Evolutionary conservation across 163 green algal genomes (phyloP).

Genomic region (Botryococcus braunii): DNA sequence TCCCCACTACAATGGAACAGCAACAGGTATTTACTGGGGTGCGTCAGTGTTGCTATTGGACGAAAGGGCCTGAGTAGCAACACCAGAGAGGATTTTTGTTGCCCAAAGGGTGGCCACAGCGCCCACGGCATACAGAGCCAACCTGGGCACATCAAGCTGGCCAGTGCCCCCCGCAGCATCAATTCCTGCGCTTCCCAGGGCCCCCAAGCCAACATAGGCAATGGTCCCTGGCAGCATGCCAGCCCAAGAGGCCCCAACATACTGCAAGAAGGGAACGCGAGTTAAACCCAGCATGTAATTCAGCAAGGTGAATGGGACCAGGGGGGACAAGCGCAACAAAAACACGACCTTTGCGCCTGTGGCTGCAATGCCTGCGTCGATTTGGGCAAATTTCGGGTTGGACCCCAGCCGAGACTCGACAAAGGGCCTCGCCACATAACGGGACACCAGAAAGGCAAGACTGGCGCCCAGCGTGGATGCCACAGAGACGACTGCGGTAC

Average conservation of each 20-base stretch:
- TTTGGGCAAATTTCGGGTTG: constrained; percentile 29
- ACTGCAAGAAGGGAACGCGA: constrained; percentile 23
- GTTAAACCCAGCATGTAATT: constrained; percentile 47
- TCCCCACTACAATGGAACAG: no score
- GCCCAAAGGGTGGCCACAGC: constrained; percentile 48
- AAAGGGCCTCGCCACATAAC: constrained; percentile 42
- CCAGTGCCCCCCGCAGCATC: constrained; percentile 14
- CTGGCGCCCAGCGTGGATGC: constrained; percentile 46
- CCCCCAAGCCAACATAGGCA: constrained; percentile 64
- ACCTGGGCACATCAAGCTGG: constrained; percentile 17
- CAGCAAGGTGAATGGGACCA: constrained; percentile 41
- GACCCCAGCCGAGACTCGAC: constrained; percentile 29
- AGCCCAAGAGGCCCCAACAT: constrained; percentile 31
- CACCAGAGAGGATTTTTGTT: constrained; percentile 41
- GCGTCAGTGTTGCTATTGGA: no score
- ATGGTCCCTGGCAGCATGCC: constrained; percentile 52
- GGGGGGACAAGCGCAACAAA: constrained; percentile 37
- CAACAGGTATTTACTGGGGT: no score
- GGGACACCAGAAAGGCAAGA: constrained; percentile 48
- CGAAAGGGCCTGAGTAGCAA: constrained; percentile 43
- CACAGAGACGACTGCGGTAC: constrained; percentile 49
- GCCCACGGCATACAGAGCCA: constrained; percentile 55
- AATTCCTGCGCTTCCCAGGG: constrained; percentile 39
- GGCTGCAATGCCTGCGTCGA: constrained; percentile 34
- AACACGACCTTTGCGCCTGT: constrained; percentile 42